Evolutionary conservation across 768 basidiomycete species (phyloP), one percentile per base, ranked within the genome.

Genomic region (Hericium coralloides): DNA sequence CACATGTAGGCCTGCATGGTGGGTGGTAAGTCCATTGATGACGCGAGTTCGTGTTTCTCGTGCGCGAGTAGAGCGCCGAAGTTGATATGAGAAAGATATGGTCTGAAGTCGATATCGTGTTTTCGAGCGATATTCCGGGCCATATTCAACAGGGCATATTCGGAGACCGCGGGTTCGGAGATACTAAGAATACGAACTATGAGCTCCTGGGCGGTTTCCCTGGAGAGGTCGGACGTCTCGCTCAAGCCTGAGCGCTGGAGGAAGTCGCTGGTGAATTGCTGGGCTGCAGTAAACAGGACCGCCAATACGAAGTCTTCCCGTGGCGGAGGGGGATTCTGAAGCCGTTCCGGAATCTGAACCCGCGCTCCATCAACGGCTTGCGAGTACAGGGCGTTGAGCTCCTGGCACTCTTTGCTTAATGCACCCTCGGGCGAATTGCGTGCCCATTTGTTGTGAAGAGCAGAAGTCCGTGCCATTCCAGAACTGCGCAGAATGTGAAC

Each of bases 311-410:
- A 85, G 1, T 66, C 64, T 9, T 64, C 63, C 6, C 66, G 63
- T 3, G 74, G 72, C 25, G 73, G 71, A 1, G 82, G 82, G 2
- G 81, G 79, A 15, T 68, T 78, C n/a, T 68, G 65, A 22, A 86
- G 68, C 49, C 79, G 72, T 39, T 80, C 82, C 0, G 80, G 84
- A 53, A 82, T 83, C 64, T 72, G 80, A 52, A 86, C 76, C 12
- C 74, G 73, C 0, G 79, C 84, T 0, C 85, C 85, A 60, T 87
- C 85, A 1, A 86, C 85, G 2, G 79, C 82, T 55, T 84, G 82
- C 2, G 85, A 87, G 61, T 87, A 83, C 9, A 87, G 68, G 0
- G 84, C 85, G 58, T 86, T 87, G 23, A 87, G 72, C 63, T 87
- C 84, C 62, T 86, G 85, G 60, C 84, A 87, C 69, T 87, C 79